Percentiles rank a stretch among this genome's conserved stretches.
Evolutionary conservation across 331 rosid species (phyloP).

Genomic region (Quercus phellos): DNA sequence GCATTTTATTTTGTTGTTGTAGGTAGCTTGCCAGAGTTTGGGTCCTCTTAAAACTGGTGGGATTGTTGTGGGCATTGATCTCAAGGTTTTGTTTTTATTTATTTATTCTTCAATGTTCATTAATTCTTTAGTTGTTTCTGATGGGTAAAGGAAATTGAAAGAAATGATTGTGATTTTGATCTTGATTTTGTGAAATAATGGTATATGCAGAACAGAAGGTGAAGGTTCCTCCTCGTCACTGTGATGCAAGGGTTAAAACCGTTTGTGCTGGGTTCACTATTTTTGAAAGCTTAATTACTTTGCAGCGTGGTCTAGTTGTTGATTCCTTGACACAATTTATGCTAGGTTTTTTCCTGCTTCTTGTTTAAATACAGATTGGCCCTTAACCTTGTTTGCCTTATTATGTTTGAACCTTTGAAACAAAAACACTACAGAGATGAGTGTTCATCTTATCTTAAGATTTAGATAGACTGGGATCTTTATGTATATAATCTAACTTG

Average conservation of each 20-base stretch:
- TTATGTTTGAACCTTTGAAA: not conserved
- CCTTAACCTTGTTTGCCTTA: not conserved
- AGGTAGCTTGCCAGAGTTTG: constrained; percentile 88
- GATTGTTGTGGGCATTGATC: constrained; percentile 69
- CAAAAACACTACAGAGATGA: not conserved
- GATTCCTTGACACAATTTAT: not conserved
- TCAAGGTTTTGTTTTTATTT: constrained; percentile 43
- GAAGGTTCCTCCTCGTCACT: constrained; percentile 65
- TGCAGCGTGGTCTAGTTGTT: not conserved
- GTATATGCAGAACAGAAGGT: constrained; percentile 75
- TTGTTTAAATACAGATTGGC: not conserved
- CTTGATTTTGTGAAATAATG: constrained; percentile 9
- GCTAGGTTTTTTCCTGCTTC: not conserved
- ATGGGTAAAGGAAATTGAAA: not conserved
- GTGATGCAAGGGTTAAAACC: constrained; percentile 77
- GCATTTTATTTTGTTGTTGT: not conserved
- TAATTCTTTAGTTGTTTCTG: not conserved
- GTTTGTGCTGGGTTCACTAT: constrained; percentile 22
- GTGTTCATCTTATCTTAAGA: not conserved
- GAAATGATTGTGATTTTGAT: not conserved
- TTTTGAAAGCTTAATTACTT: not conserved
- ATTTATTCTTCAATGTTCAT: not conserved
- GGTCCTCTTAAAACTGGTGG: constrained; percentile 67
- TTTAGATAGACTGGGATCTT: not conserved
- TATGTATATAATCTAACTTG: not conserved